Conservation (phyloP, 345 rosid genomes). For the Aegle marmelos region DNA sequence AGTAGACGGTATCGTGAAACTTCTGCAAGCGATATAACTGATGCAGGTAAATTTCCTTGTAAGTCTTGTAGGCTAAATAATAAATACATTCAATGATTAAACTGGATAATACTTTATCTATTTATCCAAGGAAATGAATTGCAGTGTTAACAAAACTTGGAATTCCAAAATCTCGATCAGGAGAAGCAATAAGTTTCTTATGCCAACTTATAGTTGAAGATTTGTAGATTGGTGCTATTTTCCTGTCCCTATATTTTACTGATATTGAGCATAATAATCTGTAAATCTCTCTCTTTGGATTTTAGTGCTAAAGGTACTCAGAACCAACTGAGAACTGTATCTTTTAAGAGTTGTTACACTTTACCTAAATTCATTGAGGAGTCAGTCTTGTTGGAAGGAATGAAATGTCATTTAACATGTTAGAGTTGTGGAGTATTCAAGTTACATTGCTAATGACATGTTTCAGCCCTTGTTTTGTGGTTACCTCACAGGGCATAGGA, state of each 20-base stretch:
- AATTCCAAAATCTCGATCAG: background rate
- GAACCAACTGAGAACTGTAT: background rate
- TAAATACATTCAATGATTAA: background rate
- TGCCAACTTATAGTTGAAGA: background rate
- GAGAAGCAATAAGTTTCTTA: background rate
- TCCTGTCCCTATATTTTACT: background rate
- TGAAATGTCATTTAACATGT: background rate
- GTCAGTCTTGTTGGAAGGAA: background rate
- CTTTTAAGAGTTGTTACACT: background rate
- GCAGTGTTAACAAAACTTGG: background rate
- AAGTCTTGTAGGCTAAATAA: conserved; percentile 6
- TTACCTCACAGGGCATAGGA: background rate
- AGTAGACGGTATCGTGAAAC: conserved; percentile 53
- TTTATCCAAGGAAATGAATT: background rate
- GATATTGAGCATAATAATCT: background rate
- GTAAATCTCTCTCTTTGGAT: background rate
- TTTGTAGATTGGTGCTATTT: background rate
- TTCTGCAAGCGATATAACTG: conserved; percentile 26
- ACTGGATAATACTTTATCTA: background rate
- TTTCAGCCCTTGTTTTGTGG: background rate
- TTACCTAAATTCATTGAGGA: background rate
- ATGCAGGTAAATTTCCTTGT: conserved; percentile 32
- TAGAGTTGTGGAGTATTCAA: background rate
- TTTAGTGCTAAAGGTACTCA: background rate
- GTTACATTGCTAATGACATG: background rate